A percentile compares a stretch with the other conserved stretches of the same genome.
These are phyloP conservation scores for Paramecium tetraurelia DNA, from an alignment of 73 alveolate species.

Conservation along the genomic window DNA sequence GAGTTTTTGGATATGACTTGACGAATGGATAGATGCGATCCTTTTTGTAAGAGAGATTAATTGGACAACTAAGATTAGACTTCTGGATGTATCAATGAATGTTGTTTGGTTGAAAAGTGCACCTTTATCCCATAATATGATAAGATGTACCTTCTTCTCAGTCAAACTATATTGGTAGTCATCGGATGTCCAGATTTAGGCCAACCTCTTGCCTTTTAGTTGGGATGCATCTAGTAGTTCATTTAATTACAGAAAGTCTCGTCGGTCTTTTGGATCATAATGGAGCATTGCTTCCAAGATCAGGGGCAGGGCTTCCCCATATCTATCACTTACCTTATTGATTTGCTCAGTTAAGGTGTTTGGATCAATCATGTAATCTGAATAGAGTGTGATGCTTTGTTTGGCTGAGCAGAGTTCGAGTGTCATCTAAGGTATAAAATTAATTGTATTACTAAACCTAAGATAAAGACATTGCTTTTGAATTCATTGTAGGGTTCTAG, in stretches of 20 bases:
- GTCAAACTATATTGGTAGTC: conserved; percentile 14
- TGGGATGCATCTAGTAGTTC: not conserved
- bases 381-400: not conserved
- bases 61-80: conserved; percentile 6
- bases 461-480: conserved; percentile 2
- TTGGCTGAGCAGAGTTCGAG: not conserved
- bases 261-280: not conserved
- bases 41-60: not conserved
- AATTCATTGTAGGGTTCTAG: conserved; percentile 1
- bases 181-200: not conserved
- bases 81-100: conserved; percentile 33
- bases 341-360: not conserved
- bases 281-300: conserved; percentile 7
- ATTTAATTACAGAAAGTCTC: conserved; percentile 23
- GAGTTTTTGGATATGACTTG: conserved; percentile 31
- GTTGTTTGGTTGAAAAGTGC: not conserved
- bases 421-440: not conserved
- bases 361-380: not conserved
- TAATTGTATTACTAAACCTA: not conserved
- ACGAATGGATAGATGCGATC: conserved; percentile 16
- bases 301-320: not conserved
- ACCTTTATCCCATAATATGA: not conserved
- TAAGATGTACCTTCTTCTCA: not conserved
- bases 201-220: not conserved
- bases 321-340: not conserved